Evolutionary conservation across 805 yeast genomes (phyloP).

Genomic region (Kuraishia floccosa): DNA sequence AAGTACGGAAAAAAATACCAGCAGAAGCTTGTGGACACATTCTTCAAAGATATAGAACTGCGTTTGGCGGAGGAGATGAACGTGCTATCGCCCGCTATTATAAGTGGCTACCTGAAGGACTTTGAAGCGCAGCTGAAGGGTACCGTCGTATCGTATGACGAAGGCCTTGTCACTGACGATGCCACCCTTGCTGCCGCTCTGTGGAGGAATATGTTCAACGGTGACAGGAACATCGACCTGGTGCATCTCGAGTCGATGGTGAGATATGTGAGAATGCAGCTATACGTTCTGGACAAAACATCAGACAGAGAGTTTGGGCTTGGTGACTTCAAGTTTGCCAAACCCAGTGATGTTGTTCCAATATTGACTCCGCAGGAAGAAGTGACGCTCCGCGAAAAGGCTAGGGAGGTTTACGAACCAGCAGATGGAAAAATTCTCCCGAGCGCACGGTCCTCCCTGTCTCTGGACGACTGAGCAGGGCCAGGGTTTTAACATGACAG

Average conservation of each 20-base stretch:
- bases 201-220: constrained; percentile 89
- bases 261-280: constrained; percentile 82
- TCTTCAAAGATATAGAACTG: constrained; percentile 82
- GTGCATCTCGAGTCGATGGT: constrained; percentile 80
- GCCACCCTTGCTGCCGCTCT: constrained; percentile 66
- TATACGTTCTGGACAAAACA: constrained; percentile 77
- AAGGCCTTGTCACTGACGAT: constrained; percentile 75
- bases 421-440: constrained; percentile 40
- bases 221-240: constrained; percentile 69
- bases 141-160: constrained; percentile 82
- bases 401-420: constrained; percentile 40
- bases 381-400: constrained; percentile 34
- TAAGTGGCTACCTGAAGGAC: constrained; percentile 80
- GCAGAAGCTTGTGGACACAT: constrained; percentile 81
- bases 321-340: constrained; percentile 77
- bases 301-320: constrained; percentile 89
- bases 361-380: constrained; percentile 61
- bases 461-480: constrained; percentile 22
- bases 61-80: constrained; percentile 81
- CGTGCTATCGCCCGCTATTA: constrained; percentile 68
- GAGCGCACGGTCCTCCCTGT: constrained; percentile 42
- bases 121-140: constrained; percentile 89
- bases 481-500: too few relatives aligned
- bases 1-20: constrained; percentile 84
- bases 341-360: constrained; percentile 70